A percentile compares a stretch with the other conserved stretches of the same genome.
These are phyloP conservation scores for Coleophoma eucalyptorum DNA, from an alignment of 2,329 filamentous ascomycete genomes.

Conservation along the genomic window DNA sequence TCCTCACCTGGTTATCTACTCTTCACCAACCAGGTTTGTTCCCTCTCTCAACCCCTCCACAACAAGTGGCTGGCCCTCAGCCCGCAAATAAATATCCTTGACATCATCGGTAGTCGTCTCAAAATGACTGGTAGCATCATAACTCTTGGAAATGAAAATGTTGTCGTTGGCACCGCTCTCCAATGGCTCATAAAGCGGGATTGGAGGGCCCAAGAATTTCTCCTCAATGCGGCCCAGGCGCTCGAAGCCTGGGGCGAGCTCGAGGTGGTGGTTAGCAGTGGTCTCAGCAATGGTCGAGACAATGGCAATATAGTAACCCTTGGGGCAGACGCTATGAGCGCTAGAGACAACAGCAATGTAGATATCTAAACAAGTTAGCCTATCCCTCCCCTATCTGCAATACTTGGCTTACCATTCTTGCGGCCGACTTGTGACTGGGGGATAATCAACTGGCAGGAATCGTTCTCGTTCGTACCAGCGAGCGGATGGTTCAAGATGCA, in stretches of 20 bases:
- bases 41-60: conserved; percentile 85
- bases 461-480: conserved; percentile 80
- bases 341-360: conserved; percentile 96
- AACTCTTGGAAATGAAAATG: conserved; percentile 97
- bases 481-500: conserved; percentile 96
- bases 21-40: conserved; percentile 65
- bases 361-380: conserved; percentile 60
- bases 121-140: conserved; percentile 96
- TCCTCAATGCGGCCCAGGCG: conserved; percentile 92
- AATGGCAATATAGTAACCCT: conserved; percentile 98
- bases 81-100: conserved; percentile 84
- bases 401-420: conserved; percentile 70
- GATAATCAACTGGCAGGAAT: conserved; percentile 94
- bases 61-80: conserved; percentile 78
- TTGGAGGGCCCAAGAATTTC: conserved; percentile 90
- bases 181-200: conserved; percentile 89
- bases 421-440: conserved; percentile 95
- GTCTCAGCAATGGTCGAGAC: conserved; percentile 96
- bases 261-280: conserved; percentile 88
- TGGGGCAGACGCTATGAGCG: conserved; percentile 96
- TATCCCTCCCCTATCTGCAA: background rate
- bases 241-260: conserved; percentile 89
- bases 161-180: conserved; percentile 81
- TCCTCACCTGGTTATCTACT: conserved; percentile 35
- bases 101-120: conserved; percentile 91